Base-by-base conservation (phyloP, 2,329 filamentous ascomycete species). In the Ophiosphaerella herpotricha region DNA sequence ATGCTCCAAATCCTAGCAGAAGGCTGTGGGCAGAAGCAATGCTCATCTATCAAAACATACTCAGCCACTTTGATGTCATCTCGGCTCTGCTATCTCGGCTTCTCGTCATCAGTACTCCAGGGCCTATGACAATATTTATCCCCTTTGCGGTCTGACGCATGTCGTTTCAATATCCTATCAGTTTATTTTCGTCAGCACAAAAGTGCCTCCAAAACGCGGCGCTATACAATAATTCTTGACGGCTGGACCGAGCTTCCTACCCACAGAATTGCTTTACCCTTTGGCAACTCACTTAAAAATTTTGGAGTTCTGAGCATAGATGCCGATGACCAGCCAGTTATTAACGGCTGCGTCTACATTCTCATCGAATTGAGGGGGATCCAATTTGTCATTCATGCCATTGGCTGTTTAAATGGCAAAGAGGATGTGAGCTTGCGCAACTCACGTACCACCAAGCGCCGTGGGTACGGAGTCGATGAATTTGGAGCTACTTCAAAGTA, bases 1-100 rank as follows among this genome's bases (percentile, higher is more conserved):
- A 55, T 52, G 35, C 33, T 48, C 43, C 43, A 45, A 39, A 49
- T 46, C 50, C 50, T 53, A 53, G 50, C 36, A 52, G 48, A 52
- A 55, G 49, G 52, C 52, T 52, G 39, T 48, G 46, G 52, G 52
- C 44, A 54, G 26, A 47, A 54, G 47, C 48, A 52, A 38, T 55
- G 49, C 52, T 55, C 43, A 52, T 12, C 52, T 55, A 33, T 55
- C 42, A 29, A 55, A 55, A 52, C 52, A 29, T 7, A 2, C 6
- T 29, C 26, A 29, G 26, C 26, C 5, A 11, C 26, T 29, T 29
- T 7, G 5, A 29, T 29, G 26, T 29, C 7, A 29, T 29, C 26
- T 29, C 26, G 26, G 26, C 26, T 29, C 6, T 5, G 26, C 6
- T 5, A 29, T 29, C 26, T 29, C 26, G 5, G 6, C 7, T 5